Percentiles rank a stretch among this genome's conserved stretches.
Evolutionary conservation across 495 filamentous ascomycete genomes (phyloP).

Genomic region (Penicillium psychrofluorescens): DNA sequence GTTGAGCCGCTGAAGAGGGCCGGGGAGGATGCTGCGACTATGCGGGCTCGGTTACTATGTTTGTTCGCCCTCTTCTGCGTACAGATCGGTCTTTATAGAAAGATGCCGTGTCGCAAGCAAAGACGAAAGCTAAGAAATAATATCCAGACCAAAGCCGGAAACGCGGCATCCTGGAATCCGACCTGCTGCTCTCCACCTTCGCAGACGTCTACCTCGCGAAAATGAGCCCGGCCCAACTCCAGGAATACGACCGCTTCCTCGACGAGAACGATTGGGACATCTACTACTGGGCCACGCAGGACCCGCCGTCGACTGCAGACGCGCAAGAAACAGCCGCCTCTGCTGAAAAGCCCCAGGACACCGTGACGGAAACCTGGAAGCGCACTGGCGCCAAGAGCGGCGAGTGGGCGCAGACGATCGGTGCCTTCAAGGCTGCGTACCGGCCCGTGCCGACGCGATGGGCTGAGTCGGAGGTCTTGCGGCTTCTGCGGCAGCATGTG

Average conservation of each 20-base stretch:
- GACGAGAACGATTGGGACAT: constrained; percentile 99
- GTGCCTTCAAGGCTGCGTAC: constrained; percentile 90
- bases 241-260: constrained; percentile 86
- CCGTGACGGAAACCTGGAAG: constrained; percentile 48
- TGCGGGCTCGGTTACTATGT: constrained; percentile 86
- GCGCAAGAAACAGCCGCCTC: constrained; percentile 13
- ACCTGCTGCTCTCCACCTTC: constrained; percentile 94
- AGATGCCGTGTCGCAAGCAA: not conserved
- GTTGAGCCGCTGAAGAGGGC: constrained; percentile 78
- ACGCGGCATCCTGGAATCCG: constrained; percentile 89
- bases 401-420: constrained; percentile 96
- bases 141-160: constrained; percentile 87
- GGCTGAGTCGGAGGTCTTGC: constrained; percentile 72
- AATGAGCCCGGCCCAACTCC: constrained; percentile 68
- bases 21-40: constrained; percentile 76
- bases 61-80: constrained; percentile 30
- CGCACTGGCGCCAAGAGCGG: constrained; percentile 50
- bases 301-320: constrained; percentile 43
- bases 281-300: constrained; percentile 99
- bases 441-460: constrained; percentile 80
- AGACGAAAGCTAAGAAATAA: not conserved
- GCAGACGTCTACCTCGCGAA: constrained; percentile 65
- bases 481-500: constrained; percentile 74
- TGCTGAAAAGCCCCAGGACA: constrained; percentile 21
- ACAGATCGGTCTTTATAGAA: not conserved